These are phyloP conservation scores for Craterostigma plantagineum DNA, from an alignment of 257 asterid species.

Conservation along the genomic window DNA sequence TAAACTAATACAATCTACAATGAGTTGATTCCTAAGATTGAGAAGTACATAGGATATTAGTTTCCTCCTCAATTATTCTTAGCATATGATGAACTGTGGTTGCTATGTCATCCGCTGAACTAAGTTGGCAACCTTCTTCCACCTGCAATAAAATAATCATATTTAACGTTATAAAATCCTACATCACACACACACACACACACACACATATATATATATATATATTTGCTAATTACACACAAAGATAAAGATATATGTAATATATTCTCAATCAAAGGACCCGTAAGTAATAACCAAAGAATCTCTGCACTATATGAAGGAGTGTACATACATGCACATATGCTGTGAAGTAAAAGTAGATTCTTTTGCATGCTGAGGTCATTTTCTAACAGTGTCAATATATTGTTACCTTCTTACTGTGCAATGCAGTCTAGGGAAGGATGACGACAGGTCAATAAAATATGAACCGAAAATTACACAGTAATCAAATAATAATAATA, in stretches of 20 bases:
- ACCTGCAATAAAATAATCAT: conserved; percentile 27
- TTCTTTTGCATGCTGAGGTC: conserved; percentile 71
- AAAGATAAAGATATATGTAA: conserved; percentile 7
- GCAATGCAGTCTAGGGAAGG: background rate
- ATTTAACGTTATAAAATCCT: conserved; percentile 6
- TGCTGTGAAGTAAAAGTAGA: conserved; percentile 24
- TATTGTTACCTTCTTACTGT: background rate
- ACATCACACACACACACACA: too few species aligned
- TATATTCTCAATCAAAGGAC: conserved; percentile 15
- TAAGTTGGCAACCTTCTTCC: conserved; percentile 88
- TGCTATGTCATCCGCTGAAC: conserved; percentile 83
- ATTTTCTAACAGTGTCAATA: conserved; percentile 33
- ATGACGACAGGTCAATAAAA: background rate
- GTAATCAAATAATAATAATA: too few species aligned
- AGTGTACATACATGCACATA: conserved; percentile 22
- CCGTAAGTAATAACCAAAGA: conserved; percentile 16
- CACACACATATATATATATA: conserved; percentile 1
- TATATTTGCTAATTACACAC: conserved; percentile 14
- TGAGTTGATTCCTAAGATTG: too few species aligned
- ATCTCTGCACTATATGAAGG: conserved; percentile 22
- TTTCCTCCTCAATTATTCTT: conserved; percentile 81
- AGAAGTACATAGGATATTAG: conserved; percentile 2
- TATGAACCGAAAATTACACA: too few species aligned
- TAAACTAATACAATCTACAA: too few species aligned
- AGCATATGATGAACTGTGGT: conserved; percentile 86